Evolutionary conservation across 2,329 filamentous ascomycete species (phyloP), one percentile per base, ranked within the genome.

Genomic region (Coniochaeta prunicola): DNA sequence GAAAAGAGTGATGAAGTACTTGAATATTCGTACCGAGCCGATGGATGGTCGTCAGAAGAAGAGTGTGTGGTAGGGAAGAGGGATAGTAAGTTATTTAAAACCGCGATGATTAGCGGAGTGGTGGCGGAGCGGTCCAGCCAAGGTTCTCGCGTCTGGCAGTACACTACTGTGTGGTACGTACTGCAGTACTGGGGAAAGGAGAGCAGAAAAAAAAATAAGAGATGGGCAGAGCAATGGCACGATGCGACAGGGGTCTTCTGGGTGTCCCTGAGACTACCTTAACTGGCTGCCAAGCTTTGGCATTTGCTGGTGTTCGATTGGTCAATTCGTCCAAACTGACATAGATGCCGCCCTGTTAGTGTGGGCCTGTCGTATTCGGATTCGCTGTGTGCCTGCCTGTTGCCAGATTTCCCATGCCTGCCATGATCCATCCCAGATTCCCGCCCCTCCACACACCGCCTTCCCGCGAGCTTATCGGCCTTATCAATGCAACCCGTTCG

Each of bases 11-110:
- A 50, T 3, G 24, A 24, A 45, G 19, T 9, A 26, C 40, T 19
- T 45, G n/a, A 45, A 33, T 55, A 50, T 33, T 33, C 26, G 60
- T 45, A 45, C 40, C 40, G 26, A 50, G 45, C 45, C 48, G 33
- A 56, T 31, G 26, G 40, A 24, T 50, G 21, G 45, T 50, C 24
- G 45, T 38, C 33, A 36, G 40, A 56, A n/a, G 45, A 42, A 57
- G 17, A 48, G 26, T 50, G 21, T 40, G 36, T 50, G 24, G 40
- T 45, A 26, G n/a, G 45, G 45, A 8, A 26, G 30, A 50, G n/a
- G 45, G 45, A 50, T 17, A 2, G 45, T 30, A 50, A 26, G 45
- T n/a, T 28, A 28, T 50, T 28, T 50, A 50, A 30, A 45, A 50
- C 30, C 45, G 45, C 45, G n/a, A 26, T 28, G 45, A 50, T 30